phyloP scores from a whole-genome alignment of 805 yeast species.

The Metschnikowia cubensis region DNA sequence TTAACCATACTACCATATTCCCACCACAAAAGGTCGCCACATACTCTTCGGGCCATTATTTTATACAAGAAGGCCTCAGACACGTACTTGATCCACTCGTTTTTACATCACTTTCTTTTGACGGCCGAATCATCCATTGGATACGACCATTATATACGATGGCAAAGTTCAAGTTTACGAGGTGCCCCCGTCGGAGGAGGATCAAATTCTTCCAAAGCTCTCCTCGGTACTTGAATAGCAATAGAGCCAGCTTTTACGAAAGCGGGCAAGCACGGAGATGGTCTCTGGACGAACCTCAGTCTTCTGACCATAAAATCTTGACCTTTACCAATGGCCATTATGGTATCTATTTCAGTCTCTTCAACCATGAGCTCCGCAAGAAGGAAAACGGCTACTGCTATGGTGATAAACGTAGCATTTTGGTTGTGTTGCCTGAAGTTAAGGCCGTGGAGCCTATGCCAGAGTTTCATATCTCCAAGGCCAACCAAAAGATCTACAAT shows the following conservation, averaged over 20 bases:
- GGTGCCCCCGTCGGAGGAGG: constrained; percentile 14
- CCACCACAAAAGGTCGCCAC: neutral
- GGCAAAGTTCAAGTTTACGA: constrained; percentile 11
- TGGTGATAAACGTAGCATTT: constrained; percentile 5
- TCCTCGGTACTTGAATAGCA: constrained; percentile 21
- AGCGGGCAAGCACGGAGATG: constrained; percentile 15
- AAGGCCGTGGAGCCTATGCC: constrained; percentile 6
- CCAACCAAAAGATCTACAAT: constrained; percentile 28
- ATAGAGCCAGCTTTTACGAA: constrained; percentile 6
- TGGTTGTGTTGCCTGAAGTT: constrained; percentile 8
- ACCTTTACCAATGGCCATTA: constrained; percentile 39
- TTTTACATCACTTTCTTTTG: neutral
- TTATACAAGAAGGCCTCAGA: neutral
- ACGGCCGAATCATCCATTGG: neutral
- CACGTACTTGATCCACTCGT: neutral
- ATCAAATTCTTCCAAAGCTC: constrained; percentile 26
- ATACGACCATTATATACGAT: neutral
- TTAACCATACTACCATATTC: neutral
- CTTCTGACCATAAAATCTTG: constrained; percentile 22
- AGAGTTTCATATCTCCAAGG: constrained; percentile 28
- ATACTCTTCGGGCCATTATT: neutral
- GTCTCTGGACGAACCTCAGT: constrained; percentile 24
- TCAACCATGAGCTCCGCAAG: constrained; percentile 31
- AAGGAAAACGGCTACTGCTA: constrained; percentile 10
- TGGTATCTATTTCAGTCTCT: constrained; percentile 39